Base-by-base conservation (phyloP, 495 filamentous ascomycete species). In the Penicillium chermesinum region DNA sequence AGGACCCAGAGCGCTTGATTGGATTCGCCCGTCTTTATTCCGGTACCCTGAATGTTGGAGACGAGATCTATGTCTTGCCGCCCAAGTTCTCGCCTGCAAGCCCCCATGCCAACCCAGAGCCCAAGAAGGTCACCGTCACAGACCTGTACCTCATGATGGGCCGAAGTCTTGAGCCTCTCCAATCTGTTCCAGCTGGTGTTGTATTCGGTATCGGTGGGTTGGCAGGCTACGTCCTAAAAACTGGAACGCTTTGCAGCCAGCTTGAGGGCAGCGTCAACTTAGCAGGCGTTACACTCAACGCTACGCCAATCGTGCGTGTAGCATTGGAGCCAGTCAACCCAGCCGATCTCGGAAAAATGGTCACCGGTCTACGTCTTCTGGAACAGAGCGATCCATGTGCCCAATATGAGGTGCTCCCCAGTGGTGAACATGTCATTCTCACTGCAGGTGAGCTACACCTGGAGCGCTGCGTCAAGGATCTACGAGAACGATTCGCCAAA, bases 121-220 rank as follows among this genome's bases (percentile, higher is more conserved):
- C 91, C 0, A 76, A 84, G 55, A 91, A 91, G 62, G 83, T 91
- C 30, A 90, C 78, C 1, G 83, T 99, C 22, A 91, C 83, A 20
- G 87, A 88, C 4, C 72, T 99, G 15, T 99, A 99, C 67, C 85
- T 97, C 52, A 77, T 99, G 40, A 99, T 99, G 93, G 93, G 93
- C 27, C 78, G 90, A 35, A 83, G 85, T 50, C 76, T 99, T 1
- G 93, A 97, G 57, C 76, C 85, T 0, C 79, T 99, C 2, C 71
- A 78, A 35, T 86, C 86, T 0, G 90, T 97, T 0, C 90, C 93
- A 2, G 91, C 93, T 16, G 93, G 93, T 21, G 89, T 93, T 7
- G 87, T 99, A 7, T 96, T 97, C 60, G 93, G 91, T n/a, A 89
- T 99, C 27, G 88, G 82, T 14, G 93, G 93, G 15, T 78, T 99